Conservation (phyloP, 495 filamentous ascomycete species). For the Aspergillus baeticus region DNA sequence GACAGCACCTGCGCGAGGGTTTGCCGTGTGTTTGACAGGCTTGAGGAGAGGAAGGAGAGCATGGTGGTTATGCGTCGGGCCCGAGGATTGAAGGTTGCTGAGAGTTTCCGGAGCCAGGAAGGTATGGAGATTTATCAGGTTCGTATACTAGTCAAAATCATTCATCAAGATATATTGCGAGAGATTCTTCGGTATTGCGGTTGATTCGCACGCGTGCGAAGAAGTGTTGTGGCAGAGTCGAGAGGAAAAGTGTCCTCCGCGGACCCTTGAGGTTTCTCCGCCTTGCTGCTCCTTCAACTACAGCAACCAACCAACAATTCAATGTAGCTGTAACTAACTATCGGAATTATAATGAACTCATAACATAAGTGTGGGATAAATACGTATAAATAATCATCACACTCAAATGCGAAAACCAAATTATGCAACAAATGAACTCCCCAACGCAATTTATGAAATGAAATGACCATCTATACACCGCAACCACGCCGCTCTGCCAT, state of each 20-base stretch:
- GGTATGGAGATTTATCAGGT: neutral
- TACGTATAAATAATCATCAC: too few relatives aligned
- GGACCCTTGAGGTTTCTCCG: slow-evolving; percentile 1
- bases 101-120: slow-evolving; percentile 25
- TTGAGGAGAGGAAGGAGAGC: slow-evolving; percentile 64
- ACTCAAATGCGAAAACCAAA: neutral
- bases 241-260: slow-evolving; percentile 11
- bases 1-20: slow-evolving; percentile 88
- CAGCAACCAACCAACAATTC: slow-evolving; percentile 31
- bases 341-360: too few relatives aligned
- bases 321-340: too few relatives aligned
- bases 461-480: neutral
- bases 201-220: neutral
- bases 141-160: too few relatives aligned
- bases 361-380: too few relatives aligned
- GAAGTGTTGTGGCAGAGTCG: neutral
- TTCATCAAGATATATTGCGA: too few relatives aligned
- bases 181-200: neutral
- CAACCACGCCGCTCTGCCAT: neutral
- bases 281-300: slow-evolving; percentile 23
- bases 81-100: slow-evolving; percentile 18
- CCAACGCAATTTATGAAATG: neutral
- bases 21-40: slow-evolving; percentile 73
- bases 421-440: neutral
- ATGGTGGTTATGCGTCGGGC: slow-evolving; percentile 45